These are phyloP conservation scores for Aphanomyces invadans DNA, from an alignment of 352 stramenopile genomes.

Conservation along the genomic window DNA sequence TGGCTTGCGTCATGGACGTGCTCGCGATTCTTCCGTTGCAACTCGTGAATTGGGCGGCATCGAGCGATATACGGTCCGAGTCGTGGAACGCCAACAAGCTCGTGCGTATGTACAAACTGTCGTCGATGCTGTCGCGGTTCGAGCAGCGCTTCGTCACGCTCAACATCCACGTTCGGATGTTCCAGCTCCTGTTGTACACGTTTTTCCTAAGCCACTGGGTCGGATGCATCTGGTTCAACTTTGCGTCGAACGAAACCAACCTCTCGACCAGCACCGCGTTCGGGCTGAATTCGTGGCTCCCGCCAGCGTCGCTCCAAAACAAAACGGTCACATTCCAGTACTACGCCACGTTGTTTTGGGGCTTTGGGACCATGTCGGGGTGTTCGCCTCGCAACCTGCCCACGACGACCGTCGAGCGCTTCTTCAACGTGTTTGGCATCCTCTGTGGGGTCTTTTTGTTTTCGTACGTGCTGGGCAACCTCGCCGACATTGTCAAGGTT, in stretches of 20 bases:
- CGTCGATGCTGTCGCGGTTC: slow-evolving; percentile 21
- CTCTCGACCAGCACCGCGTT: background rate
- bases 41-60: slow-evolving; percentile 30
- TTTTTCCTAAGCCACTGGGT: slow-evolving; percentile 40
- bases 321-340: slow-evolving; percentile 24
- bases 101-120: slow-evolving; percentile 33
- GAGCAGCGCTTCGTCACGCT: slow-evolving; percentile 41
- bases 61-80: slow-evolving; percentile 28
- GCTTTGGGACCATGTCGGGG: slow-evolving; percentile 48
- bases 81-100: slow-evolving; percentile 51
- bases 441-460: slow-evolving; percentile 38
- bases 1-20: slow-evolving; percentile 29
- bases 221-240: slow-evolving; percentile 59
- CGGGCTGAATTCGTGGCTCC: slow-evolving; percentile 3
- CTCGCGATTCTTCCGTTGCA: slow-evolving; percentile 42
- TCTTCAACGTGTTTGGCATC: slow-evolving; percentile 29
- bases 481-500: slow-evolving; percentile 50
- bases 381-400: slow-evolving; percentile 37
- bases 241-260: slow-evolving; percentile 11
- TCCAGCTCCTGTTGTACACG: slow-evolving; percentile 45
- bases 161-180: slow-evolving; percentile 36
- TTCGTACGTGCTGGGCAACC: slow-evolving; percentile 49
- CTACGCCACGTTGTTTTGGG: slow-evolving; percentile 37
- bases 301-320: background rate
- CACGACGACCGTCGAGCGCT: slow-evolving; percentile 32